A percentile compares a stretch with the other conserved stretches of the same genome.
phyloP scores from a whole-genome alignment of 2,329 filamentous ascomycete species.

The Coniella vitis region DNA sequence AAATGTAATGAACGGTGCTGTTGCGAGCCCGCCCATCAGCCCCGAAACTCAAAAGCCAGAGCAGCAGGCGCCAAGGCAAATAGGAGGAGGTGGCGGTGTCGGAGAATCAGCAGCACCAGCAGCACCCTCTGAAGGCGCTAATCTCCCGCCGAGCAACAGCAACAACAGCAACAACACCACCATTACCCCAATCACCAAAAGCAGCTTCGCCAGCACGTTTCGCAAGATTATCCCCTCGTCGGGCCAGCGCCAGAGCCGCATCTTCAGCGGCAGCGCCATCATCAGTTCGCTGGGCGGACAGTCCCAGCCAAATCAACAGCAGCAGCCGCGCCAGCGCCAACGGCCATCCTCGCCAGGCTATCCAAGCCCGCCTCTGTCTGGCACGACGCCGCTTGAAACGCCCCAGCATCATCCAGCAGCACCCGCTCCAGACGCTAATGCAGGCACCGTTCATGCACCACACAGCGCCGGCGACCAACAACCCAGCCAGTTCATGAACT shows the following conservation, averaged over 20 bases:
- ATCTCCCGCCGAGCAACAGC: background rate
- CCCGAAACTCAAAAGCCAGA: constrained; percentile 21
- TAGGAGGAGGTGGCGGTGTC: constrained; percentile 9
- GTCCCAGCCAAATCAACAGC: constrained; percentile 1
- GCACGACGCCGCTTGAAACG: constrained; percentile 10
- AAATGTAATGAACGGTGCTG: constrained; percentile 4
- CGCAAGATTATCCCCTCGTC: constrained; percentile 31
- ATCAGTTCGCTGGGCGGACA: constrained; percentile 18
- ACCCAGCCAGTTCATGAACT: background rate
- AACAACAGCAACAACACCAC: background rate
- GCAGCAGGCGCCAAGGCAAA: constrained; percentile 20
- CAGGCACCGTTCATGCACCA: background rate
- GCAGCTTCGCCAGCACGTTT: constrained; percentile 24
- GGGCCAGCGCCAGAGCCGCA: background rate
- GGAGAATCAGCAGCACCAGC: constrained; percentile 2
- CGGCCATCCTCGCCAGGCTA: constrained; percentile 24
- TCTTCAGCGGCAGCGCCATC: constrained; percentile 16
- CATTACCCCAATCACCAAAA: background rate
- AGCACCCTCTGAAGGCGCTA: background rate
- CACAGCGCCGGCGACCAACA: too few species aligned
- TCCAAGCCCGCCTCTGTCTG: constrained; percentile 33
- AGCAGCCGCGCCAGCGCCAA: constrained; percentile 5
- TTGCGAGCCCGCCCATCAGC: constrained; percentile 26
- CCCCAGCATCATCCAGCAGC: background rate
- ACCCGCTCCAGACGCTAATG: background rate